Evolutionary conservation across 129 eudicot species (phyloP).

Genomic region (Lactuca sativa): DNA sequence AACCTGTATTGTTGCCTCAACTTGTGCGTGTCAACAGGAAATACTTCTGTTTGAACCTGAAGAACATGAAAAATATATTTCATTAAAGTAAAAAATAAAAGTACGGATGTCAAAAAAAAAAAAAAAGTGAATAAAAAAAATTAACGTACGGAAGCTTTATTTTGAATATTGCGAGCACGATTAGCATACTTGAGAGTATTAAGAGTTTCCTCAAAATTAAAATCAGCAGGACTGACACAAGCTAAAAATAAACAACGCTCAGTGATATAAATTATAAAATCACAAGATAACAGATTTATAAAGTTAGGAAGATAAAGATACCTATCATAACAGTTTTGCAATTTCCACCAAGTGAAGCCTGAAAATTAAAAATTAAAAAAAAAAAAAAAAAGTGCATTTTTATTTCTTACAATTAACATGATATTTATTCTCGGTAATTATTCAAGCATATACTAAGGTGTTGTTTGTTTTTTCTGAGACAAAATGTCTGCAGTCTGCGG

Average conservation of each 20-base stretch:
- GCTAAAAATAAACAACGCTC: constrained; percentile 49
- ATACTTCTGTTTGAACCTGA: constrained; percentile 91
- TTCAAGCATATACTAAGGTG: no score
- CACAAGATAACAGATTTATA: constrained; percentile 1
- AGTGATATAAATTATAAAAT: constrained; percentile 14
- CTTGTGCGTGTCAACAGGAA: constrained; percentile 83
- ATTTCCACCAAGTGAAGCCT: constrained; percentile 99
- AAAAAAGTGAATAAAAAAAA: background rate
- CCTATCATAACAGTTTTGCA: constrained; percentile 99
- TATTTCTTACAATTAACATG: no score
- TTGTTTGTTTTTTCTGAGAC: no score
- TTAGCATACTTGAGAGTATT: constrained; percentile 97
- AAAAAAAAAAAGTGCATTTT: no score
- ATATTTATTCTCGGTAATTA: no score
- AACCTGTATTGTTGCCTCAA: constrained; percentile 91
- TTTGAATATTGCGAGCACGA: constrained; percentile 98
- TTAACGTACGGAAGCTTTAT: constrained; percentile 88
- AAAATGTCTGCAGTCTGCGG: no score
- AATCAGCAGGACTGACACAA: constrained; percentile 98
- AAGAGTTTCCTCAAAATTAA: constrained; percentile 94
- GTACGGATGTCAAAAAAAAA: constrained; percentile 10
- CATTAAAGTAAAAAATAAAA: constrained; percentile 17
- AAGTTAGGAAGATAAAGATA: constrained; percentile 25
- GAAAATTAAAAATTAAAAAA: no score
- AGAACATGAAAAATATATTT: background rate